phyloP scores from a whole-genome alignment of 2,329 filamentous ascomycete genomes.

The Hypoxylon rubiginosum region DNA sequence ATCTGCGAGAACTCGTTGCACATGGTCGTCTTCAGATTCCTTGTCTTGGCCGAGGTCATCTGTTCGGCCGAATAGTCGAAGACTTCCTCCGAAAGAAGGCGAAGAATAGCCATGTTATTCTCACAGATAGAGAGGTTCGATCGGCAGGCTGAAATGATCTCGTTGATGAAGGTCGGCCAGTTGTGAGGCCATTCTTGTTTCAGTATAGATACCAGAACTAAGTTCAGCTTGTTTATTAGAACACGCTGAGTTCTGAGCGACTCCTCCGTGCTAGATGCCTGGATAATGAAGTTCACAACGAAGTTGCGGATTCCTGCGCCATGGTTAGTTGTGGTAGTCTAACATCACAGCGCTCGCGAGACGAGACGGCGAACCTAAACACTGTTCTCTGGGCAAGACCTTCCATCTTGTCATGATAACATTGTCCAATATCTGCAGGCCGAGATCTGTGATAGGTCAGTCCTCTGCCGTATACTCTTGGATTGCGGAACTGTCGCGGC shows the following conservation, averaged over 20 bases:
- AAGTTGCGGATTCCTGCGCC: conserved; percentile 94
- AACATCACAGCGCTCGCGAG: conserved; percentile 4
- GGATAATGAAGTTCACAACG: conserved; percentile 97
- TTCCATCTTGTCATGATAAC: conserved; percentile 99
- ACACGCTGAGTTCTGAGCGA: conserved; percentile 86
- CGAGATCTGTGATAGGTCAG: conserved; percentile 75
- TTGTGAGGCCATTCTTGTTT: conserved; percentile 99
- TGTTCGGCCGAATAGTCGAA: conserved; percentile 99
- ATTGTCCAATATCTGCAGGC: conserved; percentile 95
- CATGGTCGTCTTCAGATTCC: conserved; percentile 98
- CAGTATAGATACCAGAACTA: conserved; percentile 95
- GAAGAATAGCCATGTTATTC: conserved; percentile 99
- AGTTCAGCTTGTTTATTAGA: conserved; percentile 96
- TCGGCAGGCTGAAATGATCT: conserved; percentile 97
- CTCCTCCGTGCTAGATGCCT: conserved; percentile 91
- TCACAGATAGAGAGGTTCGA: conserved; percentile 97
- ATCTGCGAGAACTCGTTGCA: conserved; percentile 98
- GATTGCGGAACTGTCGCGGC: conserved; percentile 52
- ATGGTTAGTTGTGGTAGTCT: conserved; percentile 35
- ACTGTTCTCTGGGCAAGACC: conserved; percentile 94
- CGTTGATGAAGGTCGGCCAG: conserved; percentile 99
- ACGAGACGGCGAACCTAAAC: conserved; percentile 74
- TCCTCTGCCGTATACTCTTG: conserved; percentile 15
- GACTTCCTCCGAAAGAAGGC: conserved; percentile 95
- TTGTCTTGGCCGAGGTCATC: conserved; percentile 98